A percentile compares a stretch with the other conserved stretches of the same genome.
phyloP scores from a whole-genome alignment of 2,329 filamentous ascomycete genomes.

The Rutstroemia sp. region DNA sequence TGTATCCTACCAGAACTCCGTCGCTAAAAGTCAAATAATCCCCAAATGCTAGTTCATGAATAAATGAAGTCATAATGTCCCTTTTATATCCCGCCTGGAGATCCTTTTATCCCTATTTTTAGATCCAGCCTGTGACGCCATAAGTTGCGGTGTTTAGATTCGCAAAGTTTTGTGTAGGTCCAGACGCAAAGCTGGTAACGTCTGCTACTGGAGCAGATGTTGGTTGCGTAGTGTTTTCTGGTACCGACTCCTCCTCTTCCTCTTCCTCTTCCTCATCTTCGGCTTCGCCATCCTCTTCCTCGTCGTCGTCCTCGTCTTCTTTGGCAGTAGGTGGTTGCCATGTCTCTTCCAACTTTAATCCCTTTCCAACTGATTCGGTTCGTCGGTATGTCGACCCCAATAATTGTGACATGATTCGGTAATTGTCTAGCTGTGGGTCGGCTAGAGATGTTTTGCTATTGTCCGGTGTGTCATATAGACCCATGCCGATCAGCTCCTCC shows the following conservation, averaged over 20 bases:
- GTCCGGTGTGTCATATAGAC: slow-evolving; percentile 69
- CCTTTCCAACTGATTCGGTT: slow-evolving; percentile 54
- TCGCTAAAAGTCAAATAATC: slow-evolving; percentile 7
- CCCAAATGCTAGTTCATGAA: slow-evolving; percentile 4
- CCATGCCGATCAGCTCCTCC: slow-evolving; percentile 75
- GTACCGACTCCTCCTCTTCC: not conserved
- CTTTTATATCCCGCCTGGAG: slow-evolving; percentile 6
- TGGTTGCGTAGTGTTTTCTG: not conserved
- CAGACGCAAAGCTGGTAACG: not conserved
- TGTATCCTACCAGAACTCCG: not conserved
- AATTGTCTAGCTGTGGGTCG: slow-evolving; percentile 45
- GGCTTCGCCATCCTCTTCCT: slow-evolving; percentile 31
- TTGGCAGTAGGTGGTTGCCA: slow-evolving; percentile 59
- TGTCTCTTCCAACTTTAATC: slow-evolving; percentile 73
- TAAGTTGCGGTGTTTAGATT: slow-evolving; percentile 1
- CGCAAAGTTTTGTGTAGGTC: not conserved
- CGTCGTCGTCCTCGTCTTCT: slow-evolving; percentile 48
- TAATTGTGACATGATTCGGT: slow-evolving; percentile 45
- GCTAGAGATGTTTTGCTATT: slow-evolving; percentile 35
- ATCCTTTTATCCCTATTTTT: not conserved
- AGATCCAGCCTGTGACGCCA: slow-evolving; percentile 4
- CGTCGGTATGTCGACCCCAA: slow-evolving; percentile 42
- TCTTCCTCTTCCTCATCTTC: slow-evolving; percentile 23
- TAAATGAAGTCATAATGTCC: not conserved
- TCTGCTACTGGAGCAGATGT: not conserved